Evolutionary conservation across 495 filamentous ascomycete species (phyloP), one percentile per base, ranked within the genome.

Genomic region (Penicillium taxi): DNA sequence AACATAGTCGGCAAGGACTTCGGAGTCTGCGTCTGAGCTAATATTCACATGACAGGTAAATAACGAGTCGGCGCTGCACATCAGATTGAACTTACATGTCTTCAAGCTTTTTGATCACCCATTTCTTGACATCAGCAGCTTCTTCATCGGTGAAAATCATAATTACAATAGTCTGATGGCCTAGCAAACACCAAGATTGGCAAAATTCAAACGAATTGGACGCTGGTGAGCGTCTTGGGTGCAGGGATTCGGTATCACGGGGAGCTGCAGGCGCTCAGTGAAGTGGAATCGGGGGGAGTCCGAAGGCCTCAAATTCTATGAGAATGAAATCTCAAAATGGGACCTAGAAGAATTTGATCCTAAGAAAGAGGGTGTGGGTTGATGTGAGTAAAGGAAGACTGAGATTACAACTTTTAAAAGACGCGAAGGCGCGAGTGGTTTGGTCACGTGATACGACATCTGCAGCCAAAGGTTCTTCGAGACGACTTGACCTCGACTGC

Each of bases 1-100:
- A 0, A 98, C 85, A 53, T 96, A 98, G 53, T 98, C 91, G 20
- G 88, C 89, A 11, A 98, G 81, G 3, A 98, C 86, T 50, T 95
- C 88, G 19, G 86, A 80, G 58, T 98, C 91, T 31, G 89, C 91
- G 58, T 96, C 91, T 9, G 88, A 94, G 38, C 86, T 94, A 5
- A 22, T 33, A 13, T 13, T 13, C 22, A 12, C 3, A 23, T 25
- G 5, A 5, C 17, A 5, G 25, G 28, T 9, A 13, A 11, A 20
- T 21, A 14, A 13, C 6, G 11, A 22, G 23, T 25, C 23, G n/a
- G 11, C 18, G 14, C 18, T 27, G 25, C 9, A n/a, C 15, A 13
- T 38, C 9, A 21, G 22, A 16, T 17, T 45, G 15, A 26, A 65
- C 82, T 51, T 71, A 93, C 88, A 91, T 94, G 50, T 90, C 81